phyloP scores from a whole-genome alignment of 352 stramenopile genomes.

The Phytopythium boreale region DNA sequence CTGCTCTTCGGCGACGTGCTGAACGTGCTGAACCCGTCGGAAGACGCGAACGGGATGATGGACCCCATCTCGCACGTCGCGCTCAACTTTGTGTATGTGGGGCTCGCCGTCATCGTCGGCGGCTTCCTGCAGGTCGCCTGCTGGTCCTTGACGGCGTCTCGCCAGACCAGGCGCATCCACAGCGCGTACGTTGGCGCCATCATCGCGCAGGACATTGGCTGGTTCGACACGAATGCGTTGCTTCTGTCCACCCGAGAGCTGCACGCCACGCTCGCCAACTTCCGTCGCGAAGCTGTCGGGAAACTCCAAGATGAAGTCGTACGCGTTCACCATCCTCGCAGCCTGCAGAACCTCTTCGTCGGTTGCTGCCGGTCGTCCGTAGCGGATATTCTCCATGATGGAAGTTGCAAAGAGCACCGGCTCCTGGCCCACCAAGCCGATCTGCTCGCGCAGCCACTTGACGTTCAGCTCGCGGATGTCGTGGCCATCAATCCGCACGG shows the following conservation, averaged over 20 bases:
- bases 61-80: constrained; percentile 18
- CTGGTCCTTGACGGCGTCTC: constrained; percentile 36
- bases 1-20: constrained; percentile 70
- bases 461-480: constrained; percentile 69
- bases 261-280: constrained; percentile 81
- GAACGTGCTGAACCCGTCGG: constrained; percentile 60
- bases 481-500: constrained; percentile 38
- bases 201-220: constrained; percentile 35
- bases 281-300: constrained; percentile 86
- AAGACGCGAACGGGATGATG: neutral
- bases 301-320: constrained; percentile 89
- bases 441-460: constrained; percentile 51
- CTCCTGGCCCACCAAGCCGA: constrained; percentile 91
- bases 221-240: constrained; percentile 89
- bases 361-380: constrained; percentile 41
- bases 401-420: constrained; percentile 60
- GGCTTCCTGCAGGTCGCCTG: constrained; percentile 37
- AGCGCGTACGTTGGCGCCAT: constrained; percentile 28
- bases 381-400: constrained; percentile 71
- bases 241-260: constrained; percentile 94
- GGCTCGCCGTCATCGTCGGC: constrained; percentile 24
- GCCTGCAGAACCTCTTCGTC: constrained; percentile 64
- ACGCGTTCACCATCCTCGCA: constrained; percentile 83
- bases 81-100: constrained; percentile 32
- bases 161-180: constrained; percentile 34